phyloP scores from a whole-genome alignment of 2,329 filamentous ascomycete species.

The Sclerotiophoma versabilis region DNA sequence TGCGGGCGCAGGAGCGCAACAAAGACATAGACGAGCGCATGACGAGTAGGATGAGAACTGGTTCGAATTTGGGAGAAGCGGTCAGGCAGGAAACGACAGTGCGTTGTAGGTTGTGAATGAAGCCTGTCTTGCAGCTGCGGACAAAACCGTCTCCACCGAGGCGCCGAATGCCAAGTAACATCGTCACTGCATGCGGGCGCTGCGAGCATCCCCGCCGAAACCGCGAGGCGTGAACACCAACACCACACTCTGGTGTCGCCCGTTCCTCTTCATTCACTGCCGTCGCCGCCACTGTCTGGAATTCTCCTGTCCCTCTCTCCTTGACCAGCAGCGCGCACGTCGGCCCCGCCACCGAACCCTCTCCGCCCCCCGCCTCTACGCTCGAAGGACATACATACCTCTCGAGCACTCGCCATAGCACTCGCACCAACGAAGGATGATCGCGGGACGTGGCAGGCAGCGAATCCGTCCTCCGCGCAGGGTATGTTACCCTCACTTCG shows the following conservation, averaged over 20 bases:
- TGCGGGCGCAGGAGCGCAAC: constrained; percentile 32
- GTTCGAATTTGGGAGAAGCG: background rate
- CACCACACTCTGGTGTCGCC: constrained; percentile 1
- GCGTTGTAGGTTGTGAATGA: background rate
- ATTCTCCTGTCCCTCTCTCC: constrained; percentile 2
- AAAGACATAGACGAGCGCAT: constrained; percentile 38
- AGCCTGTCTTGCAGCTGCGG: constrained; percentile 7
- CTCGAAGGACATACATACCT: background rate
- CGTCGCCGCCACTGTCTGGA: background rate
- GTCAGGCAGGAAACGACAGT: background rate
- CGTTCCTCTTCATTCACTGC: background rate
- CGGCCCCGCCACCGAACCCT: background rate
- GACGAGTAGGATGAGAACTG: background rate
- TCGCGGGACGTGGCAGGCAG: constrained; percentile 62
- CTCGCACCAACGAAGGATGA: constrained; percentile 48
- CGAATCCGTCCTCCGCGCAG: constrained; percentile 73
- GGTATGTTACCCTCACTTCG: constrained; percentile 57
- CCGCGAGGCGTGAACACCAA: constrained; percentile 3
- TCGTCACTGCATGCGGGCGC: constrained; percentile 30
- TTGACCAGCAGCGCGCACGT: background rate
- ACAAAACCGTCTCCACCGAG: constrained; percentile 18
- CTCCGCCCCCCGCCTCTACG: background rate
- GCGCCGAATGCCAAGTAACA: constrained; percentile 12
- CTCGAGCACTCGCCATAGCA: background rate
- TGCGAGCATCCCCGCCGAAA: constrained; percentile 11